Conservation (phyloP, 108 stramenopile genomes). For the Nannochloropsis granulata region DNA sequence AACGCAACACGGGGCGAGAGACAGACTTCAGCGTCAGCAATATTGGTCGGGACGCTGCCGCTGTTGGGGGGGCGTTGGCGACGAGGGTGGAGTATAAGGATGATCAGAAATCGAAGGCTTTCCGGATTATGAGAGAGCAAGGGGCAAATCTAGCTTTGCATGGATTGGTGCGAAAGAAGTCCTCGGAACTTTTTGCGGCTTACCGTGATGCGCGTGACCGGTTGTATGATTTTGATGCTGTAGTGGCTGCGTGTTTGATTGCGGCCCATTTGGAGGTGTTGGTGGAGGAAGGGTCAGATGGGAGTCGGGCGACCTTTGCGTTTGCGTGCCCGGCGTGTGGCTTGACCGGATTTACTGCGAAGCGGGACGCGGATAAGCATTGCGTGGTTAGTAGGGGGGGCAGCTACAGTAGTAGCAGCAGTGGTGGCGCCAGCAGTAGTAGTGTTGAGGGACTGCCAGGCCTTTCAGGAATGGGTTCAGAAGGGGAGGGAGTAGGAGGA, state of each 20-base stretch:
- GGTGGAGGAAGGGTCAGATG: neutral
- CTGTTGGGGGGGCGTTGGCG: neutral
- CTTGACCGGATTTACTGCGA: neutral
- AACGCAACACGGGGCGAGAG: neutral
- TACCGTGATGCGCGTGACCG: neutral
- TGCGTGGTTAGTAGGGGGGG: neutral
- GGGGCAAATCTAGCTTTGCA: neutral
- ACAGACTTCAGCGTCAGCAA: neutral
- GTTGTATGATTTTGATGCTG: neutral
- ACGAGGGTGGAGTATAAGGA: neutral
- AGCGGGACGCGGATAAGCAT: neutral
- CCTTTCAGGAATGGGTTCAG: neutral
- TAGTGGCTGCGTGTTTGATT: neutral
- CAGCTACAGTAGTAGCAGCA: neutral
- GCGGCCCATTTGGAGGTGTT: neutral
- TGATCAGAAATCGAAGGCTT: neutral
- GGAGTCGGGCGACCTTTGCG: neutral
- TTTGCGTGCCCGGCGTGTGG: neutral
- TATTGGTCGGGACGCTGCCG: neutral
- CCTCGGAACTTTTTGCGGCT: neutral
- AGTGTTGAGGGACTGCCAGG: neutral
- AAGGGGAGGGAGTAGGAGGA: neutral
- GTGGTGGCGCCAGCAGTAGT: neutral
- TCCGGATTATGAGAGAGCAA: neutral
- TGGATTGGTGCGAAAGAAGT: neutral